These are phyloP conservation scores for Termitomyces sp. DNA, from an alignment of 768 basidiomycete species.

Conservation along the genomic window DNA sequence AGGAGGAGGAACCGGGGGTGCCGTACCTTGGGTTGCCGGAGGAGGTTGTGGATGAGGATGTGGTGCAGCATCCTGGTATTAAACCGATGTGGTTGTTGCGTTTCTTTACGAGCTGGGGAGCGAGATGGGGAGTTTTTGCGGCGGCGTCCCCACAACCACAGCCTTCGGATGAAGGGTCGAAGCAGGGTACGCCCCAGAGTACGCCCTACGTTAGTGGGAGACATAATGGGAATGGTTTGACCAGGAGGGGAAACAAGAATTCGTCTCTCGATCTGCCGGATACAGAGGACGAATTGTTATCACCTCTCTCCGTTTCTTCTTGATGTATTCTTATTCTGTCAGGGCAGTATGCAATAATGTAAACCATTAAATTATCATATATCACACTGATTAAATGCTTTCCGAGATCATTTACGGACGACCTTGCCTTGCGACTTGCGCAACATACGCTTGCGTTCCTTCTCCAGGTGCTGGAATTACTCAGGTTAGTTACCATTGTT, in stretches of 20 bases:
- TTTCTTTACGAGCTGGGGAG: constrained; percentile 78
- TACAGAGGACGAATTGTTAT: constrained; percentile 3
- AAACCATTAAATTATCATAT: constrained; percentile 21
- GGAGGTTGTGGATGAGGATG: constrained; percentile 55
- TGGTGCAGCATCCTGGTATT: constrained; percentile 55
- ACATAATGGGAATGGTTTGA: not conserved
- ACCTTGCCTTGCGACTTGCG: constrained; percentile 70
- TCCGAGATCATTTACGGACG: constrained; percentile 42
- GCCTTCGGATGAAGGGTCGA: constrained; percentile 8
- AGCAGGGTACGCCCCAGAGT: constrained; percentile 5
- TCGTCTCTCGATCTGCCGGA: not conserved
- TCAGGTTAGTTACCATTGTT: not conserved
- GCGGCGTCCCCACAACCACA: constrained; percentile 25
- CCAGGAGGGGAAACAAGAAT: not conserved
- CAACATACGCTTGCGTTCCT: constrained; percentile 71
- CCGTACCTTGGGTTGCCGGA: constrained; percentile 26
- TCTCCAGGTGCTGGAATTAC: constrained; percentile 55
- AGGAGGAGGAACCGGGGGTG: constrained; percentile 55
- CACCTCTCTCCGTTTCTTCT: constrained; percentile 2
- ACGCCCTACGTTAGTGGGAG: not conserved
- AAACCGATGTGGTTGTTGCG: constrained; percentile 76
- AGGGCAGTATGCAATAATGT: constrained; percentile 7
- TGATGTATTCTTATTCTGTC: not conserved
- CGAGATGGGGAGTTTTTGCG: constrained; percentile 49
- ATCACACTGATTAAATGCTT: constrained; percentile 12